These are phyloP conservation scores for Wickerhamiella bombiphila DNA, from an alignment of 805 yeast species.

Conservation along the genomic window DNA sequence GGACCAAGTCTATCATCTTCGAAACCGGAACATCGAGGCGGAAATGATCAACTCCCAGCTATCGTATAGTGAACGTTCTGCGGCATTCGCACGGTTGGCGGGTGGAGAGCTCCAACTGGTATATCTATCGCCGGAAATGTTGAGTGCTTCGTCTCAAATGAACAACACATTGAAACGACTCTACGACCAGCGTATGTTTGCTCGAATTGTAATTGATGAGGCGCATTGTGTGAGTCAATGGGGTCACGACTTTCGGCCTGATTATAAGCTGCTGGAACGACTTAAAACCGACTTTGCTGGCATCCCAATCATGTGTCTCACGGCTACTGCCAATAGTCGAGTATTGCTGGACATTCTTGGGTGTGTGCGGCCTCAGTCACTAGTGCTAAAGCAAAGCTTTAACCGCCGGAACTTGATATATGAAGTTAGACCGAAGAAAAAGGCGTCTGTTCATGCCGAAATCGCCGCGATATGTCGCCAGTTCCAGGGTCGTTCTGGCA, in stretches of 20 bases:
- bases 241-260: constrained; percentile 98
- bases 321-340: constrained; percentile 91
- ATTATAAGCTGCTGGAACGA: constrained; percentile 64
- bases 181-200: constrained; percentile 41
- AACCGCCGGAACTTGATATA: constrained; percentile 76
- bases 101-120: constrained; percentile 60
- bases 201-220: constrained; percentile 86
- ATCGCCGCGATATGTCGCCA: constrained; percentile 20
- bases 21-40: constrained; percentile 54
- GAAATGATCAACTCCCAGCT: constrained; percentile 79
- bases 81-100: constrained; percentile 45
- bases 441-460: constrained; percentile 5
- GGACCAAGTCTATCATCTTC: constrained; percentile 80
- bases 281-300: constrained; percentile 62
- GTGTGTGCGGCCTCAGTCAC: constrained; percentile 47
- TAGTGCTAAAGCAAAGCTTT: constrained; percentile 74
- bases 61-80: constrained; percentile 43
- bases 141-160: constrained; percentile 57
- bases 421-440: constrained; percentile 51
- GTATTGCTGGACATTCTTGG: constrained; percentile 77
- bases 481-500: constrained; percentile 56
- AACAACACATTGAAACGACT: constrained; percentile 46
- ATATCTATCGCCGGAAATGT: constrained; percentile 91
- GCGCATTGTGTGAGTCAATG: constrained; percentile 97
- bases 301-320: constrained; percentile 86